Percentiles rank a stretch among this genome's conserved stretches.
Conservation (phyloP, 2,329 filamentous ascomycete genomes). For the Botrytis hyacinthi region DNA sequence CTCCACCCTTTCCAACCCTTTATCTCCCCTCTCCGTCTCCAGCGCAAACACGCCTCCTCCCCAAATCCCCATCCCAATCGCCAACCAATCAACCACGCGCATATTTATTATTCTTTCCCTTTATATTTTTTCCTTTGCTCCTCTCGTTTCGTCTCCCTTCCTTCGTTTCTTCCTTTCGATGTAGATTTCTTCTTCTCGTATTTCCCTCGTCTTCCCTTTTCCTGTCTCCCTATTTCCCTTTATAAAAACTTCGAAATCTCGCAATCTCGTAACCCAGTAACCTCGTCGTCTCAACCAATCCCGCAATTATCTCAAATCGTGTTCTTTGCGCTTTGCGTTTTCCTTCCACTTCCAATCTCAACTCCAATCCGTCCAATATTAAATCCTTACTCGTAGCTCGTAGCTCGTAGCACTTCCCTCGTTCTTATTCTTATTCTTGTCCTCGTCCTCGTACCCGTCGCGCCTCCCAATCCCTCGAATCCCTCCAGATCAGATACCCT, state of each 20-base stretch:
- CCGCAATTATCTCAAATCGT: background rate
- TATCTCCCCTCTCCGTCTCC: background rate
- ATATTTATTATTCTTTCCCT: background rate
- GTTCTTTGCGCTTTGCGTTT: background rate
- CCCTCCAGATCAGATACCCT: background rate
- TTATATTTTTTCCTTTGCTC: background rate
- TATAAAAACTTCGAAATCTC: background rate
- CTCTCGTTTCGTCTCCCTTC: background rate
- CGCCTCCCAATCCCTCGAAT: background rate
- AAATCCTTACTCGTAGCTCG: background rate
- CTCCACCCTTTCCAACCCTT: background rate
- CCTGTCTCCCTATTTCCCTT: background rate
- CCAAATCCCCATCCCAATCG: background rate
- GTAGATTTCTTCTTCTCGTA: background rate
- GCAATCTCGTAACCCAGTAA: background rate
- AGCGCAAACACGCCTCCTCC: background rate
- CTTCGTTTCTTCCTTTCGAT: background rate
- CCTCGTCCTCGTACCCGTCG: background rate
- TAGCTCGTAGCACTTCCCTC: background rate
- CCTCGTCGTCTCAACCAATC: background rate
- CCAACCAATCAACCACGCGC: background rate
- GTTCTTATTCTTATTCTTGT: too few relatives aligned
- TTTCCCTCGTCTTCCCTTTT: background rate
- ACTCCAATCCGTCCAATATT: background rate
- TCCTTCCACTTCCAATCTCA: background rate